phyloP scores from a whole-genome alignment of 768 basidiomycete genomes.

The Tremella mesenterica region DNA sequence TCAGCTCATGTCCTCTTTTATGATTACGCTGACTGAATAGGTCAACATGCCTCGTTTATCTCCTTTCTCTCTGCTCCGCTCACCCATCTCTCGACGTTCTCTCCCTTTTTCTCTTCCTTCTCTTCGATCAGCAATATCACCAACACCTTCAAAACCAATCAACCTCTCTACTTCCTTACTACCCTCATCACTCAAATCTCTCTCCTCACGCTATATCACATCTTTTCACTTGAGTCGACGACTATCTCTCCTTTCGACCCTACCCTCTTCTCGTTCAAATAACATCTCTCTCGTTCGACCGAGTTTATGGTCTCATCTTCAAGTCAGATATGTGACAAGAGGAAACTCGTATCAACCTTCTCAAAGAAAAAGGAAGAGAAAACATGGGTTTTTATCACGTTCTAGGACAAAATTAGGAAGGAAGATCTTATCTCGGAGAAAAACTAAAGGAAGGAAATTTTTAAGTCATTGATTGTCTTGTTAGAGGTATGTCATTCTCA shows the following conservation, averaged over 20 bases:
- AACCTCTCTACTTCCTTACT: neutral
- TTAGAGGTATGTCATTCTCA: too few relatives aligned
- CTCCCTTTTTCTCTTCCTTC: too few relatives aligned
- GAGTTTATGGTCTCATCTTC: conserved; percentile 18
- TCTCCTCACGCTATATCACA: neutral
- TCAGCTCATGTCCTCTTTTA: too few relatives aligned
- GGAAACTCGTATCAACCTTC: conserved; percentile 97
- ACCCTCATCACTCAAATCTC: neutral
- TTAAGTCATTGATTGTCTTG: conserved; percentile 60
- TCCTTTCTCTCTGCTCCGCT: too few relatives aligned
- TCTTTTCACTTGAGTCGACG: neutral
- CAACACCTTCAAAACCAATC: neutral
- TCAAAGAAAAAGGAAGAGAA: conserved; percentile 82
- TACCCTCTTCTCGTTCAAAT: conserved; percentile 1
- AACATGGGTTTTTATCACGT: conserved; percentile 69
- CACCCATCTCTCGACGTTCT: too few relatives aligned
- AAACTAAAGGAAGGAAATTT: conserved; percentile 66
- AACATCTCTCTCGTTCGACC: neutral
- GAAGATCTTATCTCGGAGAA: conserved; percentile 62
- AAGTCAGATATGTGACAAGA: conserved; percentile 58
- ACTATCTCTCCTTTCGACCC: conserved; percentile 1
- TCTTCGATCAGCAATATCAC: too few relatives aligned
- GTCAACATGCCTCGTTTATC: too few relatives aligned
- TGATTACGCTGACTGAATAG: too few relatives aligned
- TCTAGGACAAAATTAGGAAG: conserved; percentile 54